Conservation (phyloP, 768 basidiomycete species). For the Hirschioporus abietinus region DNA sequence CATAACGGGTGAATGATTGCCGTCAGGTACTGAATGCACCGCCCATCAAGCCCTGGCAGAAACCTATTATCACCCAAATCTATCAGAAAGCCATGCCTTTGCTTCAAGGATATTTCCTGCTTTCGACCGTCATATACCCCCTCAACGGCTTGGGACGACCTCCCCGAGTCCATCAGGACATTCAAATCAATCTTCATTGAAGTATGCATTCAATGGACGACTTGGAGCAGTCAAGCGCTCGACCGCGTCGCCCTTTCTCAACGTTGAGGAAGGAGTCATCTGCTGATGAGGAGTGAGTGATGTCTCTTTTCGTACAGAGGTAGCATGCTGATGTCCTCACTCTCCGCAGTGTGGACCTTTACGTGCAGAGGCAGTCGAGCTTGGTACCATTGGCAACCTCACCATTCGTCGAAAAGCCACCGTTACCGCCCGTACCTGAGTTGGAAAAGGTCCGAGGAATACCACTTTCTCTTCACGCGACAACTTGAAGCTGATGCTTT, state of each 20-base stretch:
- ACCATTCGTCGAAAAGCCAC: background rate
- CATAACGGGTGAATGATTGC: background rate
- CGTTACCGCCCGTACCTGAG: background rate
- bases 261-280: background rate
- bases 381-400: background rate
- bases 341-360: background rate
- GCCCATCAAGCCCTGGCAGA: background rate
- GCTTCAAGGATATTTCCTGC: background rate
- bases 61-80: background rate
- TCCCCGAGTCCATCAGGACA: background rate
- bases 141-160: background rate
- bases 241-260: background rate
- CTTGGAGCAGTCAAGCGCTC: background rate
- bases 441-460: background rate
- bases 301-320: background rate
- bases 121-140: background rate
- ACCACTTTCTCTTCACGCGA: background rate
- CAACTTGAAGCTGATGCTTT: background rate
- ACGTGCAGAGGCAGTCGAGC: background rate
- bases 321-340: background rate
- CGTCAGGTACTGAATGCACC: background rate
- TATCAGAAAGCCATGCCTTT: background rate
- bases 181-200: background rate
- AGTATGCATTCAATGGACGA: background rate
- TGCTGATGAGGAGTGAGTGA: background rate